Evolutionary conservation across 441 rosid genomes (phyloP), one percentile per base, ranked within the genome.

Genomic region (Theobroma grandiflorum): DNA sequence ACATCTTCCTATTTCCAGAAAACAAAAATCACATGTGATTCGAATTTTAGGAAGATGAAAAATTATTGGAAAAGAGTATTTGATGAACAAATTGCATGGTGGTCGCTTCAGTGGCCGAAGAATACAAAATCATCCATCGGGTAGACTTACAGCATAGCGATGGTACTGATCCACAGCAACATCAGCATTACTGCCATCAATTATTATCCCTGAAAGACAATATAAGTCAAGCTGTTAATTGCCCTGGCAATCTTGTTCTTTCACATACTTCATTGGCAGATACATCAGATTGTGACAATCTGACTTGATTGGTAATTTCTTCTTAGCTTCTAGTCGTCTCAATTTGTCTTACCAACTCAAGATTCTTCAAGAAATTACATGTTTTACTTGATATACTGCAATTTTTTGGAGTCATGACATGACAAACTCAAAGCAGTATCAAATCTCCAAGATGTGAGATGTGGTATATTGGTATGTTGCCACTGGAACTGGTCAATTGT

Each of bases 141-240:
- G 65, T 52, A 71, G 5, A 73, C 87, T 78, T 89, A 93, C 99
- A 75, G 81, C 43, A 78, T 88, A 95, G 61, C 88, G 95, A 65
- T 97, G 98, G 79, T 95, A 97, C 63, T 97, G 95, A 87, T 97
- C 97, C 79, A 90, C 98, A 0, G 98, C 91, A 5, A 94, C 95
- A 88, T 97, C 99, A 2, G 98, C 98, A 22, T 91, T 94, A 73
- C 95, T 95, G 69, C 75, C 82, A 81, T 97, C 98, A 1, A 80
- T 0, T 55, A 93, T 83, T 81, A 91, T 91, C 18, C 91, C 97
- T 93, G 87, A 79, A 83, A 8, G 61, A 57, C 3, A 68, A 72
- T 10, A 14, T 8, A 43, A 64, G 2, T 18, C 33, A 47, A 58
- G 16, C n/a, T 31, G 26, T 58, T 42, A 40, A 12, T 42, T 47